Conservation (phyloP, 1,284 basidiomycete species). For the Trametes versicolor region DNA sequence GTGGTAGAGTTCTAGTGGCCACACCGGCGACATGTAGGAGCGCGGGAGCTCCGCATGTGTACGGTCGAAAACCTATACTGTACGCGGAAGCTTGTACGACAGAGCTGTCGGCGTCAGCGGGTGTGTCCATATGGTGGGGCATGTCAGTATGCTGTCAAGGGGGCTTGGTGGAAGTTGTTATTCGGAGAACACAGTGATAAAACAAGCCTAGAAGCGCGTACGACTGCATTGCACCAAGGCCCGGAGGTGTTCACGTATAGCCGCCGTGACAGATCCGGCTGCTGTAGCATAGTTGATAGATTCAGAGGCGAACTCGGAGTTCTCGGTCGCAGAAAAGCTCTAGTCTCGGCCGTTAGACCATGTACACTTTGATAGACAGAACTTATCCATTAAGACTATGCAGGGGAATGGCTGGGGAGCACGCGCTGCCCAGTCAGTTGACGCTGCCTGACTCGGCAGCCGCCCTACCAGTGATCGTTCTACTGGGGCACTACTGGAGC, state of each 20-base stretch:
- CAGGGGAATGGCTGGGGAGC: neutral
- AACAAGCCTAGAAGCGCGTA: neutral
- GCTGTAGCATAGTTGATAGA: constrained; percentile 2
- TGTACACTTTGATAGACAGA: neutral
- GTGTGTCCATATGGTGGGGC: neutral
- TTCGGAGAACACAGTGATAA: neutral
- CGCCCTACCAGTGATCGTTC: no score
- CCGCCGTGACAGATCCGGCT: constrained; percentile 2
- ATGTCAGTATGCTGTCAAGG: neutral
- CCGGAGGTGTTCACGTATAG: neutral
- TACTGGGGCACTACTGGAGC: no score
- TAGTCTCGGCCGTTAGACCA: neutral
- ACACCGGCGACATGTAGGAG: neutral
- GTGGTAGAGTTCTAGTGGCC: neutral
- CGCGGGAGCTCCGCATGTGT: neutral
- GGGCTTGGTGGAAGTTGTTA: neutral
- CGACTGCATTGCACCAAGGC: neutral
- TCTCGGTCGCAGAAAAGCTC: neutral
- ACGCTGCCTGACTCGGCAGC: no score
- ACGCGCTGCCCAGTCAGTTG: no score
- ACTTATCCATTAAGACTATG: neutral
- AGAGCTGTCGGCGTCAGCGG: neutral
- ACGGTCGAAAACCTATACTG: neutral
- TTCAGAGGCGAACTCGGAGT: neutral
- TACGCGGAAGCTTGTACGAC: neutral